Evolutionary conservation across 2,329 filamentous ascomycete species (phyloP).

Genomic region (Fusarium concolor): DNA sequence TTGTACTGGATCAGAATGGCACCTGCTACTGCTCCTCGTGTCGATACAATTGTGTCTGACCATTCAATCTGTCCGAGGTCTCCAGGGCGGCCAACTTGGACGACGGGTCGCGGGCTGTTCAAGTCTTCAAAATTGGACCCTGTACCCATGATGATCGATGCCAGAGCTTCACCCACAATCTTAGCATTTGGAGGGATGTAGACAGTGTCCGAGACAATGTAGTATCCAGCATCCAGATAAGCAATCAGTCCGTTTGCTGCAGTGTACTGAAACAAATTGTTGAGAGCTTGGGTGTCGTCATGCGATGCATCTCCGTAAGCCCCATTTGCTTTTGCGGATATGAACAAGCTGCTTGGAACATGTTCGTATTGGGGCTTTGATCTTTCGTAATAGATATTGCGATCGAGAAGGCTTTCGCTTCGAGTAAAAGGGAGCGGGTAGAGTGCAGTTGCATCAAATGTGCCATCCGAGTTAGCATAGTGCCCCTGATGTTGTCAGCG

Average conservation of each 20-base stretch:
- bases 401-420: constrained; percentile 61
- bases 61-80: constrained; percentile 75
- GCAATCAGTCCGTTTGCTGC: constrained; percentile 67
- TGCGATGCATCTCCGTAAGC: constrained; percentile 74
- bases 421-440: constrained; percentile 32
- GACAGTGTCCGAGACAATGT: constrained; percentile 68
- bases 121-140: constrained; percentile 68
- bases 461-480: constrained; percentile 36
- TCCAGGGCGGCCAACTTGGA: constrained; percentile 73
- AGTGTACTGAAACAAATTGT: constrained; percentile 62
- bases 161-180: constrained; percentile 70
- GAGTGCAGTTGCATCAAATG: constrained; percentile 41
- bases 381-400: constrained; percentile 72
- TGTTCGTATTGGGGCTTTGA: constrained; percentile 80
- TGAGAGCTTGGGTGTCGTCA: constrained; percentile 78
- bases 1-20: constrained; percentile 81
- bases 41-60: constrained; percentile 78
- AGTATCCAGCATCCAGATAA: constrained; percentile 71
- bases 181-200: constrained; percentile 61
- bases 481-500: constrained; percentile 43
- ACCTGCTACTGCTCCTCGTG: constrained; percentile 73
- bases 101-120: constrained; percentile 69
- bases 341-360: constrained; percentile 68
- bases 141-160: constrained; percentile 65
- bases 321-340: constrained; percentile 69